Evolutionary conservation across 23 red algal species (phyloP), one percentile per base, ranked within the genome.

Genomic region (Agarophyton chilense): DNA sequence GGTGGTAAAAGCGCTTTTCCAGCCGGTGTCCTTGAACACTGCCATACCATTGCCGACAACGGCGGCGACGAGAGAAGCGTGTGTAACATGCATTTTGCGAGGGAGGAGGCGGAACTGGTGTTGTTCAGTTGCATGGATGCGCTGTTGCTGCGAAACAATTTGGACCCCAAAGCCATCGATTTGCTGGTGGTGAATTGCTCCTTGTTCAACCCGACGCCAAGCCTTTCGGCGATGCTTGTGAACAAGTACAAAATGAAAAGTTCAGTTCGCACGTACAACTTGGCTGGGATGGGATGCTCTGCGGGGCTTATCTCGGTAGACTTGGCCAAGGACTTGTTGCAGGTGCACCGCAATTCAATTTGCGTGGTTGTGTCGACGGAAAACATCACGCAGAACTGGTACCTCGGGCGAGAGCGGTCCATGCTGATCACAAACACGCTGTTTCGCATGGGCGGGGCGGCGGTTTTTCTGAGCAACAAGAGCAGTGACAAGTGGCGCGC

Each of bases 361-460:
- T 89, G 85, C 34, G 52, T 98, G 18, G 93, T 98, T 10, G 92
- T 98, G 11, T 94, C 91, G 25, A 98, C 96, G 39, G 96, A 98
- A 77, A 98, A 98, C 66, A 95, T 98, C 72, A 98, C 96, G 17
- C 96, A 98, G 64, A 98, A 98, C 44, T 98, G 96, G 96, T 98
- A 98, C 81, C 86, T 98, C 32, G 96, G 96, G 4, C 63, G 77
- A 28, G 96, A 98, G 49, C 87, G 92, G 8, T 91, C 84, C 8
- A 98, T 98, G 96, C 91, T 98, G 54, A 85, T 98, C 52, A 95
- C 92, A 1, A 98, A 98, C 77, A 95, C 96, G 2, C 74, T 98
- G 45, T 98, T 98, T 54, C 96, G 96, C 6, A 94, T 98, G 91
- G 92, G 92, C 40, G 92, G 86, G 19, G 88, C 96, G 24, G 96